Evolutionary conservation across 352 stramenopile genomes (phyloP).

Genomic region (Globisporangium okanoganense): DNA sequence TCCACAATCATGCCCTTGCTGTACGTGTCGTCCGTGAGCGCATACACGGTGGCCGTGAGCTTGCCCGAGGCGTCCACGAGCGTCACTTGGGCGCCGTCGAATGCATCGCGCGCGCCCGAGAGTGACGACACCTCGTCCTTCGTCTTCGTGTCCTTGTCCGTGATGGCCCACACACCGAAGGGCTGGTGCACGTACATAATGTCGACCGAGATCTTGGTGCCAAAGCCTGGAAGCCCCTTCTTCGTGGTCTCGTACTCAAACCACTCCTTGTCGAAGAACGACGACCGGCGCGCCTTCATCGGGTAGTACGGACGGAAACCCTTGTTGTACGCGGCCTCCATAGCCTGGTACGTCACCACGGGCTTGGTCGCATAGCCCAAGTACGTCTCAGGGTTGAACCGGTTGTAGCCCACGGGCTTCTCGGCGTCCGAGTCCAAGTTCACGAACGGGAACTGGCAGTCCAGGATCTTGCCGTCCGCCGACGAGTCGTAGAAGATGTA

Average conservation of each 20-base stretch:
- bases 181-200: conserved; percentile 72
- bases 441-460: conserved; percentile 81
- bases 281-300: conserved; percentile 69
- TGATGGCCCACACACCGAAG: conserved; percentile 73
- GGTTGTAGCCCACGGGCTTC: conserved; percentile 41
- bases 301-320: conserved; percentile 89
- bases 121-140: conserved; percentile 29
- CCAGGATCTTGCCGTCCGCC: conserved; percentile 57
- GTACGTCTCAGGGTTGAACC: conserved; percentile 46
- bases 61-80: conserved; percentile 38
- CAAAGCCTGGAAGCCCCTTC: conserved; percentile 40
- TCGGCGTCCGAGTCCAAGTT: conserved; percentile 50
- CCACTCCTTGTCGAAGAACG: conserved; percentile 89
- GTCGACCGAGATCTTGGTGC: conserved; percentile 42
- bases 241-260: conserved; percentile 61
- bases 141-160: conserved; percentile 20
- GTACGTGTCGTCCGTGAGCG: conserved; percentile 35
- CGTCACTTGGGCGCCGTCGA: conserved; percentile 24
- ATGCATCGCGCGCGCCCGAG: conserved; percentile 33
- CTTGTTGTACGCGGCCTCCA: conserved; percentile 42
- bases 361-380: conserved; percentile 31
- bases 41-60: conserved; percentile 23
- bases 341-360: conserved; percentile 64
- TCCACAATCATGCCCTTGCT: conserved; percentile 47
- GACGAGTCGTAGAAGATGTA: conserved; percentile 79